A percentile compares a stretch with the other conserved stretches of the same genome.
These are phyloP conservation scores for Melastoma malabathricum DNA, from an alignment of 345 rosid species.

Conservation along the genomic window DNA sequence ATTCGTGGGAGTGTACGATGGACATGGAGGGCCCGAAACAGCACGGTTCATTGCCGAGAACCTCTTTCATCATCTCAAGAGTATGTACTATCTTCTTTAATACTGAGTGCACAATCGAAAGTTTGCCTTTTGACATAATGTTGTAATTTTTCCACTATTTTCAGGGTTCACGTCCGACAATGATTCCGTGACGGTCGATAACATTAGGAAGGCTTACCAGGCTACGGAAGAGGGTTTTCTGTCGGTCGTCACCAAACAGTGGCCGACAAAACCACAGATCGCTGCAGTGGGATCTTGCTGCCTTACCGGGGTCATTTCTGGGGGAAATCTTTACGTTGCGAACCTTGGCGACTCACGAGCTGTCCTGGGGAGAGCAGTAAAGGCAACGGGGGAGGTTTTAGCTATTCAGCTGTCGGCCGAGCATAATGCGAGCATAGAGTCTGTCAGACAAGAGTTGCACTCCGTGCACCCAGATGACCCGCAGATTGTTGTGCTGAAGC, in stretches of 20 bases:
- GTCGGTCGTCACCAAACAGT: conserved; percentile 27
- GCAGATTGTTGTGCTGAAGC: conserved; percentile 34
- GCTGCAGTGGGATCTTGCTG: conserved; percentile 48
- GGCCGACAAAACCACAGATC: conserved; percentile 38
- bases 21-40: conserved; percentile 45
- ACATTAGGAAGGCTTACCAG: conserved; percentile 33
- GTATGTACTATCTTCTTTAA: conserved; percentile 7
- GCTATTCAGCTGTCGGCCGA: conserved; percentile 37
- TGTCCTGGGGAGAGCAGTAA: conserved; percentile 33
- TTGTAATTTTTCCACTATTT: not conserved
- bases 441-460: conserved; percentile 33
- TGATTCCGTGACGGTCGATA: conserved; percentile 32
- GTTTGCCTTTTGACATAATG: too few species aligned
- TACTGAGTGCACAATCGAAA: too few species aligned
- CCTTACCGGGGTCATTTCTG: conserved; percentile 30
- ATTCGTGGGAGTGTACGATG: conserved; percentile 40
- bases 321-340: conserved; percentile 31
- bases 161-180: conserved; percentile 34
- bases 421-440: conserved; percentile 33
- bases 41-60: conserved; percentile 28
- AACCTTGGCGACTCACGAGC: conserved; percentile 46
- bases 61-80: conserved; percentile 33
- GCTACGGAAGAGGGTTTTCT: conserved; percentile 41
- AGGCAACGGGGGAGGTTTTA: conserved; percentile 34
- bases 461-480: conserved; percentile 34